These are phyloP conservation scores for Phytophthora hybrid DNA, from an alignment of 352 stramenopile species.

Conservation along the genomic window DNA sequence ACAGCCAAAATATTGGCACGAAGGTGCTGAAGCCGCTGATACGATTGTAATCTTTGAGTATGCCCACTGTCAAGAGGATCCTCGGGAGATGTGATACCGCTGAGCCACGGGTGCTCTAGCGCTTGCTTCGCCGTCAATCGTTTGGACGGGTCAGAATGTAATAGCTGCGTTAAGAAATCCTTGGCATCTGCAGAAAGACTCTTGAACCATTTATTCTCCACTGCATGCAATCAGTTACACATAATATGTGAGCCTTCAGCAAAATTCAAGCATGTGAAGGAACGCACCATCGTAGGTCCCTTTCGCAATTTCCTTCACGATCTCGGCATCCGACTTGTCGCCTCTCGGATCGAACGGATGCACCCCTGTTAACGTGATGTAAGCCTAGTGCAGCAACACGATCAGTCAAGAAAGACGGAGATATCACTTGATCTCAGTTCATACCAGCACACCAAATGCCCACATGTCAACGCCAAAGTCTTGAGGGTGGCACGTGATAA, in stretches of 20 bases:
- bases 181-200: slow-evolving; percentile 66
- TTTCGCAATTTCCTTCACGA: slow-evolving; percentile 63
- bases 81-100: slow-evolving; percentile 47
- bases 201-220: slow-evolving; percentile 76
- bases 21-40: slow-evolving; percentile 75
- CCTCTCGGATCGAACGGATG: slow-evolving; percentile 82
- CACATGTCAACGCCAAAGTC: slow-evolving; percentile 84
- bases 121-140: slow-evolving; percentile 67
- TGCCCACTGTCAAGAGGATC: slow-evolving; percentile 61
- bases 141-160: slow-evolving; percentile 57
- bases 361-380: slow-evolving; percentile 81
- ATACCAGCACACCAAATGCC: slow-evolving; percentile 80
- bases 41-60: slow-evolving; percentile 59
- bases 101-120: slow-evolving; percentile 71
- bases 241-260: background rate
- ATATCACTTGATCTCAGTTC: background rate
- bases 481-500: slow-evolving; percentile 73
- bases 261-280: background rate
- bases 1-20: slow-evolving; percentile 81
- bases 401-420: background rate
- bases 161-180: slow-evolving; percentile 60
- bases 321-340: slow-evolving; percentile 75
- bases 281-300: slow-evolving; percentile 68
- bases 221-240: slow-evolving; percentile 29
- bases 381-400: slow-evolving; percentile 45